These are phyloP conservation scores for Penicillium frequentans DNA, from an alignment of 2,329 filamentous ascomycete genomes.

Conservation along the genomic window DNA sequence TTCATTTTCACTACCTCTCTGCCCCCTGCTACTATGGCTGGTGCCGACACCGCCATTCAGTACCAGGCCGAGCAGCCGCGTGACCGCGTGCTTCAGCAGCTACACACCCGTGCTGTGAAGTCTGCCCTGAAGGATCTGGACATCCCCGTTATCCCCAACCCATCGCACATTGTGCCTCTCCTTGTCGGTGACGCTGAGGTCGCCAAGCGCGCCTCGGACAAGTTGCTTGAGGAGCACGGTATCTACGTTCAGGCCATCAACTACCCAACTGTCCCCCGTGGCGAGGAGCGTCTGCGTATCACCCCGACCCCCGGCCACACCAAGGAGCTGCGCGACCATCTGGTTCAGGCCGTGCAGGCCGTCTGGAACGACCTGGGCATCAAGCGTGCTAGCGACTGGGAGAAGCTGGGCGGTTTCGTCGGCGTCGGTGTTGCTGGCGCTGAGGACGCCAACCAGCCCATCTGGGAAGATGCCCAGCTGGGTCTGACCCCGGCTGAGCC, in stretches of 20 bases:
- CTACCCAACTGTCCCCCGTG: constrained; percentile 95
- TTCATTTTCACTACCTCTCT: constrained; percentile 99
- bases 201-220: constrained; percentile 87
- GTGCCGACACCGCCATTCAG: constrained; percentile 85
- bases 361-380: constrained; percentile 88
- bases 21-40: constrained; percentile 94
- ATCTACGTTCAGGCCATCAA: constrained; percentile 99
- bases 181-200: constrained; percentile 92
- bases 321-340: constrained; percentile 79
- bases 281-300: constrained; percentile 94
- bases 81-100: constrained; percentile 88
- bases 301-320: constrained; percentile 93
- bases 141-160: constrained; percentile 97
- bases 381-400: constrained; percentile 93
- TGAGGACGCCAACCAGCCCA: constrained; percentile 62
- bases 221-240: constrained; percentile 82
- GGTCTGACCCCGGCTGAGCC: constrained; percentile 63
- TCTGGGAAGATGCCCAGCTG: constrained; percentile 91
- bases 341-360: constrained; percentile 78
- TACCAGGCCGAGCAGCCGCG: constrained; percentile 85
- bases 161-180: constrained; percentile 91
- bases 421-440: constrained; percentile 77
- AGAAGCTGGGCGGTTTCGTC: constrained; percentile 85
- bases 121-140: constrained; percentile 73
- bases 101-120: constrained; percentile 95